Conservation (phyloP, 441 rosid genomes). For the Adansonia grandidieri region DNA sequence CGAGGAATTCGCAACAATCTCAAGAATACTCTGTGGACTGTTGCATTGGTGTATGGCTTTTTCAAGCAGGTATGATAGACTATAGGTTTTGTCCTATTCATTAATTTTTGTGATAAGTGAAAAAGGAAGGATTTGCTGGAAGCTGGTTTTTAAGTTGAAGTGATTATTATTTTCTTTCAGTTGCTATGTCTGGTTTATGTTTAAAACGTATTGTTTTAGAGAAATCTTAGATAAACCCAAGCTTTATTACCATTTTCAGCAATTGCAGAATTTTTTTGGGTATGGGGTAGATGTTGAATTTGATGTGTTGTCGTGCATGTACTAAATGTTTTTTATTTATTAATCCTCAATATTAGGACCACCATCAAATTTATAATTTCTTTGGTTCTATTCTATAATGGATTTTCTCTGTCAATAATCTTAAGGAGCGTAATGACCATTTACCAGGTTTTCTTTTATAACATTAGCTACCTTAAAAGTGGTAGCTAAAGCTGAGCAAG, state of each 20-base stretch:
- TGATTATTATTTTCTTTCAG: constrained; percentile 1
- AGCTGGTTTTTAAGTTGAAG: neutral
- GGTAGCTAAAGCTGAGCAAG: neutral
- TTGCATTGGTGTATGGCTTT: constrained; percentile 77
- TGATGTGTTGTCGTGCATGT: neutral
- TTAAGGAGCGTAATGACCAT: constrained; percentile 12
- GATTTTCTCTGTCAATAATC: neutral
- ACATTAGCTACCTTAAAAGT: constrained; percentile 3
- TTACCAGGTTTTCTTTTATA: constrained; percentile 9
- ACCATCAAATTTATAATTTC: constrained; percentile 1
- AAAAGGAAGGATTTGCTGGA: neutral
- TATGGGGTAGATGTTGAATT: neutral
- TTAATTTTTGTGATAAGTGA: constrained; percentile 8
- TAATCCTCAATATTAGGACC: neutral
- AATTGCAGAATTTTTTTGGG: neutral
- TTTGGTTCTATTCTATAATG: neutral
- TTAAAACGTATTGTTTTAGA: neutral
- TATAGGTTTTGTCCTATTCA: neutral
- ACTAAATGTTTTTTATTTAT: neutral
- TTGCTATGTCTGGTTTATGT: constrained; percentile 3
- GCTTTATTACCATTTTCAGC: neutral
- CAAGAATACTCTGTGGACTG: constrained; percentile 70
- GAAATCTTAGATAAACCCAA: neutral
- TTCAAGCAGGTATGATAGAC: constrained; percentile 66
- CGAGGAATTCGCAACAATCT: constrained; percentile 55